Conservation (phyloP, 2,329 filamentous ascomycete species). For the Tolypocladium paradoxum region DNA sequence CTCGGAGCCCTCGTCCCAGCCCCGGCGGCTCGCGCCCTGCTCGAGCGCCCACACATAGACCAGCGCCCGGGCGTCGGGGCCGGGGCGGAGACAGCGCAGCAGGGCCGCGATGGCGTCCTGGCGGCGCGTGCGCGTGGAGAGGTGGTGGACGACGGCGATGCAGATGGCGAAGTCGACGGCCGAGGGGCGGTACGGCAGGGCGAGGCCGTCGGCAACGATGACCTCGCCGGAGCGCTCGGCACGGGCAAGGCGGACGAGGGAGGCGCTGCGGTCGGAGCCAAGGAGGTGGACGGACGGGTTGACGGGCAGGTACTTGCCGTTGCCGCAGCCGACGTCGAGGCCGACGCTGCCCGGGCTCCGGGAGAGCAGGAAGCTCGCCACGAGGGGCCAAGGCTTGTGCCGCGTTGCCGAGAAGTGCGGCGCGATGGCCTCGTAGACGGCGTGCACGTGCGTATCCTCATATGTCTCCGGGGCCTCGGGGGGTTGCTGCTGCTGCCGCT, state of each 20-base stretch:
- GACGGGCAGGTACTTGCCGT: conserved; percentile 86
- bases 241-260: conserved; percentile 40
- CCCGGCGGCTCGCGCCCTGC: conserved; percentile 74
- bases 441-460: conserved; percentile 80
- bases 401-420: conserved; percentile 73
- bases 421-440: conserved; percentile 81
- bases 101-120: conserved; percentile 62
- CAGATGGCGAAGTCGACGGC: conserved; percentile 75
- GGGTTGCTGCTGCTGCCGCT: conserved; percentile 7
- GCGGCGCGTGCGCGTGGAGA: conserved; percentile 67
- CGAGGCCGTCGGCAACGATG: conserved; percentile 70
- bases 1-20: conserved; percentile 73
- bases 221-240: conserved; percentile 45
- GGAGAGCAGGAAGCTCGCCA: conserved; percentile 62
- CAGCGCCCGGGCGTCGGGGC: conserved; percentile 55
- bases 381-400: conserved; percentile 84
- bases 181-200: conserved; percentile 61
- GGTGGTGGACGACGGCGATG: conserved; percentile 88
- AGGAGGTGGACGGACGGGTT: conserved; percentile 70
- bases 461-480: conserved; percentile 44
- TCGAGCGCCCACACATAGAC: conserved; percentile 95
- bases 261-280: conserved; percentile 68
- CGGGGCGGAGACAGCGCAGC: conserved; percentile 50
- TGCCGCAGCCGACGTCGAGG: conserved; percentile 88
- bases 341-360: conserved; percentile 64